Evolutionary conservation across 1,139 yeast genomes (phyloP).

Genomic region (Saccharomyces hybrid): DNA sequence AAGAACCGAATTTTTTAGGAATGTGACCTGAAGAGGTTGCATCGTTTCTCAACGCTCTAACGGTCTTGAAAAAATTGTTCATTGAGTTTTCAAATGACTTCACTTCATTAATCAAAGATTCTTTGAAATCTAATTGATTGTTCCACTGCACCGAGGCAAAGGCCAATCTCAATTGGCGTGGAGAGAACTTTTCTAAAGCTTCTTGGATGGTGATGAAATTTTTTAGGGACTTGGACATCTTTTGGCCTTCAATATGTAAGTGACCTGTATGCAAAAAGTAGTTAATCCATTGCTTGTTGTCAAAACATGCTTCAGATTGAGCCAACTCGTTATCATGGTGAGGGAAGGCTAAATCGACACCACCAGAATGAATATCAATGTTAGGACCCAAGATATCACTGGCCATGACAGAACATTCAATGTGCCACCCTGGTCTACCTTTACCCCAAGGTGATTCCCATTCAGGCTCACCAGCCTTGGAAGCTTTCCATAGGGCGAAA

Average conservation of each 20-base stretch:
- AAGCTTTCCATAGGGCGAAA: conserved; percentile 94
- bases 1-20: conserved; percentile 44
- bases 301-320: conserved; percentile 89
- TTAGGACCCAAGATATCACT: conserved; percentile 72
- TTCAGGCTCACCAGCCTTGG: conserved; percentile 94
- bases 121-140: conserved; percentile 85
- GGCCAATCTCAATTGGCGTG: conserved; percentile 82
- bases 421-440: conserved; percentile 99
- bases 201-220: conserved; percentile 92
- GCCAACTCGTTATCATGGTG: conserved; percentile 98
- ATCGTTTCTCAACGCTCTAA: conserved; percentile 66
- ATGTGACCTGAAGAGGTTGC: conserved; percentile 32
- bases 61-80: conserved; percentile 74
- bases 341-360: conserved; percentile 96
- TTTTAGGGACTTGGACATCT: conserved; percentile 91
- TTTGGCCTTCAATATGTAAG: conserved; percentile 94
- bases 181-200: conserved; percentile 60
- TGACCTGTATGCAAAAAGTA: conserved; percentile 96
- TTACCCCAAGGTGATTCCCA: conserved; percentile 96
- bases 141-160: conserved; percentile 93
- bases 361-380: conserved; percentile 96
- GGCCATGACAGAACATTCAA: conserved; percentile 99
- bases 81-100: conserved; percentile 64
- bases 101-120: conserved; percentile 66
- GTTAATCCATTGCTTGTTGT: conserved; percentile 90